A percentile compares a stretch with the other conserved stretches of the same genome.
These are phyloP conservation scores for Rossbeevera mucosa DNA, from an alignment of 768 basidiomycete species.

Conservation along the genomic window DNA sequence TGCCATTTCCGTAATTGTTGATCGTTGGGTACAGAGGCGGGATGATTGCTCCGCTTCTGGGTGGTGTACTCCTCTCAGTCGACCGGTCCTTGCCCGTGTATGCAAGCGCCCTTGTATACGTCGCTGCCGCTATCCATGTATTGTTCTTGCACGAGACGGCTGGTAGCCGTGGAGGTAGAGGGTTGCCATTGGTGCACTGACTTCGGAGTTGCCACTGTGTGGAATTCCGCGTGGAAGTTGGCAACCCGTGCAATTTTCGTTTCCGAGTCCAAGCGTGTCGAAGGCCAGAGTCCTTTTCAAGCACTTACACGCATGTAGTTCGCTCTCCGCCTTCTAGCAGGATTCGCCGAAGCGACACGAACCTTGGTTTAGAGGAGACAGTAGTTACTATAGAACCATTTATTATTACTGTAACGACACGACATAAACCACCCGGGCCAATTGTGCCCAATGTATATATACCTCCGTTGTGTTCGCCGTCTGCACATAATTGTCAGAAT, in stretches of 20 bases:
- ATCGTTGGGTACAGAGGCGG: slow-evolving; percentile 54
- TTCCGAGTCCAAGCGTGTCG: too few relatives aligned
- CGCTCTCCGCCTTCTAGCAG: too few relatives aligned
- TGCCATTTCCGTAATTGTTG: neutral
- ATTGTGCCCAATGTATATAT: too few relatives aligned
- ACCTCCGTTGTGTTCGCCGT: too few relatives aligned
- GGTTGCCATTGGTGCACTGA: neutral
- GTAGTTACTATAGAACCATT: too few relatives aligned
- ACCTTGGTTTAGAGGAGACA: too few relatives aligned
- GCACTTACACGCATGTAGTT: too few relatives aligned
- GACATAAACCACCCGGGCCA: too few relatives aligned
- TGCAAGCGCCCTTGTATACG: slow-evolving; percentile 62
- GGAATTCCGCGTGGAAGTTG: neutral
- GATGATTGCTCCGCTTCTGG: slow-evolving; percentile 81
- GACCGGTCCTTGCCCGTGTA: slow-evolving; percentile 72
- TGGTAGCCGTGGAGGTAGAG: slow-evolving; percentile 13
- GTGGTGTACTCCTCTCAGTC: slow-evolving; percentile 66
- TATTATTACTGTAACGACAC: too few relatives aligned
- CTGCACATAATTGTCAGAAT: too few relatives aligned
- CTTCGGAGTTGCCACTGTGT: neutral
- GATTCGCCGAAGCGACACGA: too few relatives aligned
- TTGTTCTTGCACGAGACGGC: slow-evolving; percentile 53
- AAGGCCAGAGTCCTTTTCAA: too few relatives aligned
- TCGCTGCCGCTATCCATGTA: slow-evolving; percentile 58
- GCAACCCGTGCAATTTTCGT: neutral